Evolutionary conservation across 345 rosid species (phyloP).

Genomic region (Atalantia buxifolia): DNA sequence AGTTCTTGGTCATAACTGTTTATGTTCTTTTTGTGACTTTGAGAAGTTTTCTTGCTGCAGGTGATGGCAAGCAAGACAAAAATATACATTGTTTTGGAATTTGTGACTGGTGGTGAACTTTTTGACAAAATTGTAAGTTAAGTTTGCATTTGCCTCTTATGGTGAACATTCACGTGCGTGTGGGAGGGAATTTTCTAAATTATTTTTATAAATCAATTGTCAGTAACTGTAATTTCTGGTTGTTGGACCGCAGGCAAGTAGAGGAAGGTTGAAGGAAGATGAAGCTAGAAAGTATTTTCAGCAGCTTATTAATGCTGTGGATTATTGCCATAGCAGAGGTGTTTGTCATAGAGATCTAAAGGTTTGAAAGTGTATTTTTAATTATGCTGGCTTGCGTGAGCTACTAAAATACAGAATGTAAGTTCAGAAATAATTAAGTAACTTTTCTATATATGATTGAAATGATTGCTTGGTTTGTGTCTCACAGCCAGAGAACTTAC

Average conservation of each 20-base stretch:
- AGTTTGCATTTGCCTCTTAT: constrained; percentile 1
- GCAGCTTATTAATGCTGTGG: constrained; percentile 95
- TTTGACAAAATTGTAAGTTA: constrained; percentile 90
- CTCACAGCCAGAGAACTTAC: constrained; percentile 92
- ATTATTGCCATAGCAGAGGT: constrained; percentile 95
- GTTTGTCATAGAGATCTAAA: constrained; percentile 93
- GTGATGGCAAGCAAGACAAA: constrained; percentile 99
- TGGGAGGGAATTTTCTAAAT: not conserved
- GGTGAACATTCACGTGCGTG: not conserved
- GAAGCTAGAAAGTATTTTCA: constrained; percentile 94
- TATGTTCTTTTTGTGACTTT: constrained; percentile 9
- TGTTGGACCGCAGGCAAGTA: constrained; percentile 56
- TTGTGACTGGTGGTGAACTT: constrained; percentile 97
- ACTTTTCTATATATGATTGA: not conserved
- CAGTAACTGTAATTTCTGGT: not conserved
- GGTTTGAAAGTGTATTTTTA: constrained; percentile 37
- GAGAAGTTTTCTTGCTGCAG: constrained; percentile 35
- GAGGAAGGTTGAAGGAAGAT: constrained; percentile 91
- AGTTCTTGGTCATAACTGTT: not conserved
- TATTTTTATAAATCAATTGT: not conserved
- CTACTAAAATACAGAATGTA: not conserved
- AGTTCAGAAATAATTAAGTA: constrained; percentile 3
- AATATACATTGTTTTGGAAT: constrained; percentile 88
- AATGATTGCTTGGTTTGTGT: constrained; percentile 14
- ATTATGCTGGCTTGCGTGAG: not conserved